phyloP scores from a whole-genome alignment of 345 rosid genomes.

The Toxicodendron radicans region DNA sequence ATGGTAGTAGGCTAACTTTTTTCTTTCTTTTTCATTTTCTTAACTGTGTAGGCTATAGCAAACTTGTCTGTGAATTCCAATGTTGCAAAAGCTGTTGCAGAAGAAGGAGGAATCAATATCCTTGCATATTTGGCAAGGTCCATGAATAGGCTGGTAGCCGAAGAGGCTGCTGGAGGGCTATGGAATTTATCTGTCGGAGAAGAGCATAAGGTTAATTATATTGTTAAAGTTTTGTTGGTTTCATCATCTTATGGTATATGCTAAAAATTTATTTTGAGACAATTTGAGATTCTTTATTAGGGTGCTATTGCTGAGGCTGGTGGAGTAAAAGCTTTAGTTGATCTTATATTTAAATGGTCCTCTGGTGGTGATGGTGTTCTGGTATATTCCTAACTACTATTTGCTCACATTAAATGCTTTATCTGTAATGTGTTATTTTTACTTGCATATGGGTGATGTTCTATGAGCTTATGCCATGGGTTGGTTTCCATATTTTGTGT shows the following conservation, averaged over 20 bases:
- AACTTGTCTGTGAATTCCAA: conserved; percentile 78
- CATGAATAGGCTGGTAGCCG: conserved; percentile 77
- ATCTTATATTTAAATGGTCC: conserved; percentile 80
- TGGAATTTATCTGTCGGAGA: conserved; percentile 95
- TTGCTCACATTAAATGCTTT: conserved; percentile 3
- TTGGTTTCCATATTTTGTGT: conserved; percentile 16
- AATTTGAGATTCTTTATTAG: conserved; percentile 32
- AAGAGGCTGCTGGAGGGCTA: conserved; percentile 88
- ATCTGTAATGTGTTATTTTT: neutral
- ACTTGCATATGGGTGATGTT: conserved; percentile 3
- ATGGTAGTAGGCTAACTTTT: neutral
- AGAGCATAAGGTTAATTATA: conserved; percentile 67
- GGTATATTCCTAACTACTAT: conserved; percentile 35
- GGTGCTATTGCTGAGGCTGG: conserved; percentile 80
- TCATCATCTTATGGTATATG: neutral
- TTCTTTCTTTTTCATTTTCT: conserved; percentile 8
- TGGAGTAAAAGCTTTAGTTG: conserved; percentile 74
- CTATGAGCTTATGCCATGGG: neutral
- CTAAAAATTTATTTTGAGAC: conserved; percentile 8
- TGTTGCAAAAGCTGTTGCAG: conserved; percentile 85
- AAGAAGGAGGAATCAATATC: conserved; percentile 71
- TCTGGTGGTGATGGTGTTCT: conserved; percentile 76
- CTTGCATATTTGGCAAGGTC: conserved; percentile 75
- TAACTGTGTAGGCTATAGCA: conserved; percentile 64
- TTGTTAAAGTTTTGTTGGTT: neutral